Evolutionary conservation across 257 asterid genomes (phyloP).

Genomic region (Lycium barbarum): DNA sequence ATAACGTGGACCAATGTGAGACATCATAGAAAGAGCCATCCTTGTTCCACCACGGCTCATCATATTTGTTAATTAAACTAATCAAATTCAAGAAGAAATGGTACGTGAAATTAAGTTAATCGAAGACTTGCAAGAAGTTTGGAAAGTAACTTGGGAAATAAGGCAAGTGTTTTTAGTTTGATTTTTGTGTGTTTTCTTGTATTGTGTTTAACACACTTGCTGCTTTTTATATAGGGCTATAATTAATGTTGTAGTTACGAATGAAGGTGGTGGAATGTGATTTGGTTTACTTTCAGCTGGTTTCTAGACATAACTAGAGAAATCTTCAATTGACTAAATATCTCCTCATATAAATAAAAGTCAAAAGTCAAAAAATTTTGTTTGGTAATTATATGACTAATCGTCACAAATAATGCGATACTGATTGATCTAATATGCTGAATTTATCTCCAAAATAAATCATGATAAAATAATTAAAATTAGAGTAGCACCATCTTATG

Average conservation of each 20-base stretch:
- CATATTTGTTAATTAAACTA: slow-evolving; percentile 36
- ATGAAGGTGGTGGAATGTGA: neutral
- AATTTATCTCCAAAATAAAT: too few species aligned
- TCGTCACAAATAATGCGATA: too few species aligned
- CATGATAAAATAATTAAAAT: too few species aligned
- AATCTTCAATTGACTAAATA: neutral
- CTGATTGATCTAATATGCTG: too few species aligned
- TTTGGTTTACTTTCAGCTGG: neutral
- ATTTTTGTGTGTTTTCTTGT: neutral
- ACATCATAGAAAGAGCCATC: slow-evolving; percentile 43
- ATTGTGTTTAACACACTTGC: neutral
- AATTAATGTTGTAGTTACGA: neutral
- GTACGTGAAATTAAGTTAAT: neutral
- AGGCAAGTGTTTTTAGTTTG: neutral
- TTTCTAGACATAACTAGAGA: slow-evolving; percentile 19
- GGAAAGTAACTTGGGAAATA: slow-evolving; percentile 34
- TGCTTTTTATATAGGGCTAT: slow-evolving; percentile 19
- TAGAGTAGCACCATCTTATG: too few species aligned
- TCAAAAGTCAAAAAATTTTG: neutral
- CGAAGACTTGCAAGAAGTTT: slow-evolving; percentile 39
- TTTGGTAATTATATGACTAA: neutral
- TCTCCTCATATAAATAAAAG: neutral
- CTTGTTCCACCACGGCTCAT: slow-evolving; percentile 59
- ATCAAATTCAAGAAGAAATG: slow-evolving; percentile 24
- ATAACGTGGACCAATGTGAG: slow-evolving; percentile 50